These are phyloP conservation scores for Boechera stricta DNA, from an alignment of 345 rosid species.

Conservation along the genomic window DNA sequence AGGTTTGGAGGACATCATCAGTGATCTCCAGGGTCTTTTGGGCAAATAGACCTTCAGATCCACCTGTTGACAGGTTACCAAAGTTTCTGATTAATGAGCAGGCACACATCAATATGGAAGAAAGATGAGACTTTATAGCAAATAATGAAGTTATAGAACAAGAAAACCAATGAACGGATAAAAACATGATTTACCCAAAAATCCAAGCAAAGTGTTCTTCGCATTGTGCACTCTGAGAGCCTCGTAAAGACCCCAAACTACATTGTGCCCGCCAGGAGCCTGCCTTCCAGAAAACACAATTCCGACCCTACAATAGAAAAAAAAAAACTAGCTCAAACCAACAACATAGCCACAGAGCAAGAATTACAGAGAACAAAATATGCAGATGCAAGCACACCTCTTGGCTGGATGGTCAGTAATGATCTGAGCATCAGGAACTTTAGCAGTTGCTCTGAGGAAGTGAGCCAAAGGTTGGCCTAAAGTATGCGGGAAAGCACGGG, in stretches of 20 bases:
- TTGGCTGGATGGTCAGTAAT: slow-evolving; percentile 78
- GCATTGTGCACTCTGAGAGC: slow-evolving; percentile 87
- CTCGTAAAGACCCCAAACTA: slow-evolving; percentile 80
- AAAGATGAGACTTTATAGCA: background rate
- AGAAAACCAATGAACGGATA: background rate
- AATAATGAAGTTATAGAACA: background rate
- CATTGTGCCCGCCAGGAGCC: slow-evolving; percentile 98
- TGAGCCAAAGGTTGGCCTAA: slow-evolving; percentile 92
- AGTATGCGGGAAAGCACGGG: slow-evolving; percentile 76
- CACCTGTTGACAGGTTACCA: slow-evolving; percentile 57
- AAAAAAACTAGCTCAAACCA: slow-evolving; percentile 12
- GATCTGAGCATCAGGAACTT: slow-evolving; percentile 91
- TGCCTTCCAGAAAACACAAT: slow-evolving; percentile 95
- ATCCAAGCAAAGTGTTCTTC: slow-evolving; percentile 72
- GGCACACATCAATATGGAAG: background rate
- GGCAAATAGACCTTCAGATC: slow-evolving; percentile 96
- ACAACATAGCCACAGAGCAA: background rate
- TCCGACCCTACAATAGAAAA: slow-evolving; percentile 70
- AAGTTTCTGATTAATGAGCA: background rate
- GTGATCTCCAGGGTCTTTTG: slow-evolving; percentile 88
- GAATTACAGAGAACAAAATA: slow-evolving; percentile 22
- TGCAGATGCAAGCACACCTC: slow-evolving; percentile 52
- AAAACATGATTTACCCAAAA: slow-evolving; percentile 64
- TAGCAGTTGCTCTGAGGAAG: slow-evolving; percentile 80
- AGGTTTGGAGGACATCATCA: slow-evolving; percentile 75